phyloP scores from a whole-genome alignment of 805 yeast species.

The Scheffersomyces amazonensis region DNA sequence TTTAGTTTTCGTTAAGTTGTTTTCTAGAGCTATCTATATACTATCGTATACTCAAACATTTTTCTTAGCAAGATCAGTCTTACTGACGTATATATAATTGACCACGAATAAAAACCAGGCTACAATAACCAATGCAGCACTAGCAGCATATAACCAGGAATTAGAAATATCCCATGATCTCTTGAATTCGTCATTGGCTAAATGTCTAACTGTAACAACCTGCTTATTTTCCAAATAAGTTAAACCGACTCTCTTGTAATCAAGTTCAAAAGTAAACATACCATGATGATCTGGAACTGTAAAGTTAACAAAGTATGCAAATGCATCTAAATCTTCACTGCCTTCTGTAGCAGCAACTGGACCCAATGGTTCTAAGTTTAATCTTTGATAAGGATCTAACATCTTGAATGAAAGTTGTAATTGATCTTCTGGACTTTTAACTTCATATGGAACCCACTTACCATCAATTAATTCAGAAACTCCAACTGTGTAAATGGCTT shows the following conservation, averaged over 20 bases:
- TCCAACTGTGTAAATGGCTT: conserved; percentile 53
- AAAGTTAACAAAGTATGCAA: conserved; percentile 52
- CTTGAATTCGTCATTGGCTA: conserved; percentile 92
- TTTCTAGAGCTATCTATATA: too few species aligned
- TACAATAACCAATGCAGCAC: conserved; percentile 63
- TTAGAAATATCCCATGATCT: conserved; percentile 92
- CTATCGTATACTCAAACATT: conserved; percentile 8
- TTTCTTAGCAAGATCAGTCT: conserved; percentile 24
- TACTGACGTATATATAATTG: conserved; percentile 50
- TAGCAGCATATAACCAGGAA: conserved; percentile 84
- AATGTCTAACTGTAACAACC: conserved; percentile 83
- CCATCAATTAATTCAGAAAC: conserved; percentile 44
- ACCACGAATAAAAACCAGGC: conserved; percentile 80
- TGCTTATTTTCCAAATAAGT: conserved; percentile 62
- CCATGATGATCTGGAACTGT: conserved; percentile 95
- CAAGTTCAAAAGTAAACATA: conserved; percentile 80
- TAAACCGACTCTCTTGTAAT: conserved; percentile 76
- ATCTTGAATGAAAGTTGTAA: conserved; percentile 81
- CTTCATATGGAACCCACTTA: conserved; percentile 66
- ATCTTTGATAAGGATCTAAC: conserved; percentile 93
- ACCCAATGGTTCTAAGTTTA: conserved; percentile 51
- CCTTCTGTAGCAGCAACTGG: conserved; percentile 30
- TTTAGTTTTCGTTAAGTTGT: too few species aligned
- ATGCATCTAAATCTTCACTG: conserved; percentile 43
- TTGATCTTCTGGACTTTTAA: conserved; percentile 41